Base-by-base conservation (phyloP, 768 basidiomycete genomes). In the Phanerochaete carnosa region DNA sequence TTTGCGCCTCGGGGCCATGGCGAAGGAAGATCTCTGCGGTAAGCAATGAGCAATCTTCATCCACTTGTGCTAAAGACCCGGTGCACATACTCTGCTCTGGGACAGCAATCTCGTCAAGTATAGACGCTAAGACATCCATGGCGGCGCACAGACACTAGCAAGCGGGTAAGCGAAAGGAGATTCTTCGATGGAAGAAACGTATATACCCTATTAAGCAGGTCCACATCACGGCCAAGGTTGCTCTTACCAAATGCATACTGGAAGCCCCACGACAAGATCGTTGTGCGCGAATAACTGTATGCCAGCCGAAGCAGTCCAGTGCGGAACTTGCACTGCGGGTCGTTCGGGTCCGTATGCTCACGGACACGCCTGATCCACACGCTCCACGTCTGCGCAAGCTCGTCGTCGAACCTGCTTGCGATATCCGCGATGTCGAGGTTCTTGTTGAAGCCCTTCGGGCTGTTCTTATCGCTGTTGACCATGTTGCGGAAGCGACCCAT, bases 1-100 rank as follows among this genome's bases (percentile, higher is more conserved):
- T 87, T 64, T 92, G 87, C 0, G 88, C 85, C 68, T 92, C 90
- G 1, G 91, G 90, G 0, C 88, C 90, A 68, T 90, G 88, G 3
- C 87, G 81, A 55, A 88, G 78, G 61, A 80, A 86, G 26, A 78
- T 73, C 50, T 77, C 84, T 86, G 71, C 28, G 59, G 62, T 64
- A 50, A 35, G 37, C 12, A 8, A 19, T 46, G 8, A 46, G 43
- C 46, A 45, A 32, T 50, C 19, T 37, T 22, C 3, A 3, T n/a
- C 11, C 6, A 22, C 39, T 50, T 45, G 3, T 19, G 45, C 12
- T 11, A 35, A 33, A 9, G 45, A 45, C 9, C 16, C 22, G 58
- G 6, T 26, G 23, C 11, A 55, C 65, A 16, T 50, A 70, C 69
- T 64, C 30, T 65, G 57, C 1, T 60, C 43, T 1, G 66, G 65